Conservation (phyloP, 306 rosid species). For the Ziziphus jujuba region DNA sequence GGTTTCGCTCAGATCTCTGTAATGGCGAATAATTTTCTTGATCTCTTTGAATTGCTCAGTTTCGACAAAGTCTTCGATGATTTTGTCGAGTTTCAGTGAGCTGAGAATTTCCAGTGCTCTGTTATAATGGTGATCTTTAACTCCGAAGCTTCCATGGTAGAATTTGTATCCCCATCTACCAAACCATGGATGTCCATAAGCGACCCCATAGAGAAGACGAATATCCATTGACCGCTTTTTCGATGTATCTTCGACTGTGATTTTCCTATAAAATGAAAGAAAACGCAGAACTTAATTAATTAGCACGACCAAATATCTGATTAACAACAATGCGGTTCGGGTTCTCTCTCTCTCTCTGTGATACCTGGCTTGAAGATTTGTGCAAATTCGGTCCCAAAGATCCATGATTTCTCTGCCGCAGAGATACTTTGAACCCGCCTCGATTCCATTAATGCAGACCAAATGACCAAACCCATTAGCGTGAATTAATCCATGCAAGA, state of each 20-base stretch:
- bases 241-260: slow-evolving; percentile 67
- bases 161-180: slow-evolving; percentile 89
- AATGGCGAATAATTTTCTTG: slow-evolving; percentile 61
- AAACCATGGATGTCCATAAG: slow-evolving; percentile 89
- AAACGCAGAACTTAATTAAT: not conserved
- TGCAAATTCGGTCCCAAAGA: slow-evolving; percentile 84
- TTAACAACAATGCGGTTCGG: not conserved
- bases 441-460: slow-evolving; percentile 72
- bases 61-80: slow-evolving; percentile 37
- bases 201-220: slow-evolving; percentile 82
- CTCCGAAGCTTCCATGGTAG: slow-evolving; percentile 75
- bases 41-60: slow-evolving; percentile 40
- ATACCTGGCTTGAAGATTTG: slow-evolving; percentile 63
- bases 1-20: slow-evolving; percentile 81
- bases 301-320: not conserved
- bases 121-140: slow-evolving; percentile 46
- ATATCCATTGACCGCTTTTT: slow-evolving; percentile 81
- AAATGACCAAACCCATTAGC: slow-evolving; percentile 85
- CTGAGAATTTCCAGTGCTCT: slow-evolving; percentile 59
- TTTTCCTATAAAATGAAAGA: slow-evolving; percentile 47
- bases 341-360: not conserved
- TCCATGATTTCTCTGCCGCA: slow-evolving; percentile 82
- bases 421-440: slow-evolving; percentile 75
- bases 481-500: slow-evolving; percentile 78
- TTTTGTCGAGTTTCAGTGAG: slow-evolving; percentile 54